Conservation (phyloP, 495 filamentous ascomycete species). For the Talaromyces adpressus region DNA sequence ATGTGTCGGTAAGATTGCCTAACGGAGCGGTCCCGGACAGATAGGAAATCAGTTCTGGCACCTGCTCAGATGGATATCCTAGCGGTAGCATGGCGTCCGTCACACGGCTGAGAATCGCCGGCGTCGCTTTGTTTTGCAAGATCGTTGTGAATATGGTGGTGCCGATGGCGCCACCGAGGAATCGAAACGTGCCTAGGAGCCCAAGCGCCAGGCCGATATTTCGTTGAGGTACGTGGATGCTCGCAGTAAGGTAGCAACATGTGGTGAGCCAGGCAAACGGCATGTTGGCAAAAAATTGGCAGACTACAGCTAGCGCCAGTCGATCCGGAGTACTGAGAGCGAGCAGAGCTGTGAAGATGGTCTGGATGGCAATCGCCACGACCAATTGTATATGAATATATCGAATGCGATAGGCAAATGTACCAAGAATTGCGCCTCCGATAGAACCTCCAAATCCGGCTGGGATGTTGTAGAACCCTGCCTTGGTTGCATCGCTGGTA, state of each 20-base stretch:
- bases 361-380: conserved; percentile 8
- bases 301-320: conserved; percentile 4
- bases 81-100: conserved; percentile 1
- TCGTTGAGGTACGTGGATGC: conserved; percentile 10
- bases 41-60: neutral
- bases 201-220: conserved; percentile 2
- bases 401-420: neutral
- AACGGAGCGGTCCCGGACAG: neutral
- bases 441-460: conserved; percentile 4
- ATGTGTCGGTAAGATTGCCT: neutral
- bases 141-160: conserved; percentile 33
- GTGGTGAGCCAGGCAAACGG: conserved; percentile 11
- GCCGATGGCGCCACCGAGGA: conserved; percentile 51
- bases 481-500: conserved; percentile 8
- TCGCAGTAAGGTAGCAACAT: conserved; percentile 9
- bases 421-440: neutral
- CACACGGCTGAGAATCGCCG: neutral
- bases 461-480: conserved; percentile 5
- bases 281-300: conserved; percentile 9
- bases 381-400: conserved; percentile 3
- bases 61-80: neutral
- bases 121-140: conserved; percentile 8
- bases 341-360: conserved; percentile 7
- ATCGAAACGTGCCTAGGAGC: conserved; percentile 24
- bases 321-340: conserved; percentile 7